phyloP scores from a whole-genome alignment of 192 early-diverging fungal species.

The Radiomyces spectabilis region DNA sequence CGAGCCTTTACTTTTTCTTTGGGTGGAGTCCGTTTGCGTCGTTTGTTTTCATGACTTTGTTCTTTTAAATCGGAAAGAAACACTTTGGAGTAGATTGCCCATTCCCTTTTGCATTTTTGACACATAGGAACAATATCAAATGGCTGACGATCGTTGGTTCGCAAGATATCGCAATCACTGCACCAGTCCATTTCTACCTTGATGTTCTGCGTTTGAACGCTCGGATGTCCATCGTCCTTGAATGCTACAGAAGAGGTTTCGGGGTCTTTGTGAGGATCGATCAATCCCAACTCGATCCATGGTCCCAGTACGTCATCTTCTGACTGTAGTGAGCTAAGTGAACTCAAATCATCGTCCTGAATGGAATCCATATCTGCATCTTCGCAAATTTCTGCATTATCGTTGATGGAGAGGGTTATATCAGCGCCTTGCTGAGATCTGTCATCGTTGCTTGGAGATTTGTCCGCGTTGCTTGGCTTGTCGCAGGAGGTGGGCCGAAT shows the following conservation, averaged over 20 bases:
- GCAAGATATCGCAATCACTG: no score
- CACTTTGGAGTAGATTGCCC: background rate
- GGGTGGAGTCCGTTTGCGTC: background rate
- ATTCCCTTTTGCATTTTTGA: background rate
- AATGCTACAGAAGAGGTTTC: no score
- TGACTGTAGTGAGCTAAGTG: conserved; percentile 9
- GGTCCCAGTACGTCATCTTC: conserved; percentile 25
- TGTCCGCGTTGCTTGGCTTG: no score
- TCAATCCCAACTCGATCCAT: conserved; percentile 10
- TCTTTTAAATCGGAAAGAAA: background rate
- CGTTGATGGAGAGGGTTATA: background rate
- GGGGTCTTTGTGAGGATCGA: background rate
- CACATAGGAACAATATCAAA: background rate
- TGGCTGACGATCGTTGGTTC: background rate
- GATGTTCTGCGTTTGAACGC: no score
- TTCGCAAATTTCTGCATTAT: background rate
- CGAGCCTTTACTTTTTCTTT: no score
- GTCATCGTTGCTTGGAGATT: no score
- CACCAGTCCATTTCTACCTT: no score
- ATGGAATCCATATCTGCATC: background rate
- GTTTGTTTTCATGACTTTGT: background rate
- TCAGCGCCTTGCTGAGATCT: background rate
- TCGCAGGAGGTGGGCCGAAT: no score
- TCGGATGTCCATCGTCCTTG: background rate
- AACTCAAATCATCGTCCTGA: background rate